Conservation (phyloP, 805 yeast genomes). For the Cyberlindnera suaveolens region DNA sequence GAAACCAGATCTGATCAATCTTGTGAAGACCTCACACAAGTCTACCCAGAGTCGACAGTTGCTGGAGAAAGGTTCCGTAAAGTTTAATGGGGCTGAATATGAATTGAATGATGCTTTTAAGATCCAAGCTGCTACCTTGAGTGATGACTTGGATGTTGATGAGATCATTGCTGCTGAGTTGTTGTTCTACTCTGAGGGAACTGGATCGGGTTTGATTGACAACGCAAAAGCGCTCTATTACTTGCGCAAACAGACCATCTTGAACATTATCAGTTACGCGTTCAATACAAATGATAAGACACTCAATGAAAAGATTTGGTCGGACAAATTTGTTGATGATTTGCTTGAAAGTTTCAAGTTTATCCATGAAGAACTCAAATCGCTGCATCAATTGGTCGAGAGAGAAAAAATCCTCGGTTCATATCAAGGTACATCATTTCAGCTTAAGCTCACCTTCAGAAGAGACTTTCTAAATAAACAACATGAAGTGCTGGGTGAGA, state of each 20-base stretch:
- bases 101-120: conserved; percentile 63
- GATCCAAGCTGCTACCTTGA: conserved; percentile 46
- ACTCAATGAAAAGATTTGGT: conserved; percentile 17
- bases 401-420: conserved; percentile 50
- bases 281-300: conserved; percentile 25
- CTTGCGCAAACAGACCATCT: conserved; percentile 62
- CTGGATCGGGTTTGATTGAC: conserved; percentile 45
- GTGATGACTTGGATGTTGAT: conserved; percentile 69
- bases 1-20: conserved; percentile 36
- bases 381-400: conserved; percentile 46
- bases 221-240: conserved; percentile 65
- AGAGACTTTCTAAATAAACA: conserved; percentile 56
- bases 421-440: conserved; percentile 36
- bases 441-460: conserved; percentile 46
- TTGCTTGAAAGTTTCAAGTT: conserved; percentile 49
- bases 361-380: conserved; percentile 51
- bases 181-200: conserved; percentile 41
- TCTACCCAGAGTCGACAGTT: conserved; percentile 40
- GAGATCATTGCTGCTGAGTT: conserved; percentile 72
- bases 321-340: conserved; percentile 29
- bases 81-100: conserved; percentile 47
- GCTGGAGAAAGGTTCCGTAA: conserved; percentile 40
- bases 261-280: conserved; percentile 52
- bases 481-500: conserved; percentile 68
- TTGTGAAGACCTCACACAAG: conserved; percentile 38